Evolutionary conservation across 2,329 filamentous ascomycete genomes (phyloP).

Genomic region (Calonectria honghensis): DNA sequence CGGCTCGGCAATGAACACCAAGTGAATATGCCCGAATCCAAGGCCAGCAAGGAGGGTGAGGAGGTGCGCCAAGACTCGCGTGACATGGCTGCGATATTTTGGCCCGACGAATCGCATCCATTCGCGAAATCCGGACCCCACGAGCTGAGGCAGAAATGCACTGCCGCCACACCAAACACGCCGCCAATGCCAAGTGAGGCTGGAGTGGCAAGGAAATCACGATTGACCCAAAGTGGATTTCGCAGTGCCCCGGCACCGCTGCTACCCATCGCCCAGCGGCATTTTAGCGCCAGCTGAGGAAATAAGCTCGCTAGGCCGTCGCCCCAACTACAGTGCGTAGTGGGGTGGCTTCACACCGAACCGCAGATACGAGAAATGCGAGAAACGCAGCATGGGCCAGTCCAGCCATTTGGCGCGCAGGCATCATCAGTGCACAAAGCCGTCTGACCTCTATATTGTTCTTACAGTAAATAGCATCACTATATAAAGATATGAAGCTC

Average conservation of each 20-base stretch:
- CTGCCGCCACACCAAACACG: background rate
- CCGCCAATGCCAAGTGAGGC: background rate
- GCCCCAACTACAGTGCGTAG: conserved; percentile 1
- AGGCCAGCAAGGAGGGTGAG: background rate
- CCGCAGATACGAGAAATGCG: conserved; percentile 33
- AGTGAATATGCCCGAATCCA: background rate
- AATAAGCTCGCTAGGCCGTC: background rate
- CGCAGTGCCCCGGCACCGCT: background rate
- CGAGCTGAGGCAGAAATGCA: background rate
- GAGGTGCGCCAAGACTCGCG: background rate
- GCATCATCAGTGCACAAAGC: background rate
- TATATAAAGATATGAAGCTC: conserved; percentile 4
- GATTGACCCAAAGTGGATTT: background rate
- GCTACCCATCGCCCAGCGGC: background rate
- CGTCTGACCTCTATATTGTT: background rate
- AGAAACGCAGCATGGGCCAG: conserved; percentile 9
- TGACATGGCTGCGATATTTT: conserved; percentile 3
- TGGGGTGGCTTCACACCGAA: conserved; percentile 6
- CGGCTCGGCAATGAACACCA: background rate
- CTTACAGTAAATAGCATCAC: background rate
- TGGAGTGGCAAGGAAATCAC: background rate
- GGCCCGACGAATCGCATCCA: conserved; percentile 23
- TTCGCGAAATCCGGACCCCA: background rate
- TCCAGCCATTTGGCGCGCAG: background rate
- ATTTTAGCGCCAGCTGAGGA: conserved; percentile 8